These are phyloP conservation scores for Tolypocladium ophioglossoides DNA, from an alignment of 2,329 filamentous ascomycete species.

Conservation along the genomic window DNA sequence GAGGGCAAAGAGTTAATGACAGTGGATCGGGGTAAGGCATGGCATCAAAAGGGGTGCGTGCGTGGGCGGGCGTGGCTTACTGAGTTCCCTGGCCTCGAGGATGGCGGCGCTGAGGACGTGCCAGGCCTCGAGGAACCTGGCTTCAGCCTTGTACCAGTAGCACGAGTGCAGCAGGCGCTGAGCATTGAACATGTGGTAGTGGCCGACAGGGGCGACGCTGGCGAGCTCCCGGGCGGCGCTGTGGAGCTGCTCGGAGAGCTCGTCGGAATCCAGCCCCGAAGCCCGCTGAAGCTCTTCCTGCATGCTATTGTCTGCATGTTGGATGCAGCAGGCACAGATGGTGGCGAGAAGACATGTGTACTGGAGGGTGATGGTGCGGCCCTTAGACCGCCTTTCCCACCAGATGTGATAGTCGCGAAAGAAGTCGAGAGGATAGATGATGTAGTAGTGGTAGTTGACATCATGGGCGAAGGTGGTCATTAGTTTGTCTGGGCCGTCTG, in stretches of 20 bases:
- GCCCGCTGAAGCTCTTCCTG: constrained; percentile 10
- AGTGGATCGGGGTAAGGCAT: not conserved
- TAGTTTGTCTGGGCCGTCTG: constrained; percentile 13
- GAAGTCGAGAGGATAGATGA: constrained; percentile 19
- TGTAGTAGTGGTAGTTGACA: constrained; percentile 22
- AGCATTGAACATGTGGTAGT: constrained; percentile 17
- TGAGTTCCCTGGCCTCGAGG: constrained; percentile 18
- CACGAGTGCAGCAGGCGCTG: constrained; percentile 18
- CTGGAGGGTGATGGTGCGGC: constrained; percentile 13
- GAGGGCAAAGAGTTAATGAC: not conserved
- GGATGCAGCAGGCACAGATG: constrained; percentile 17
- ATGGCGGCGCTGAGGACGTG: constrained; percentile 20
- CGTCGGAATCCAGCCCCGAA: constrained; percentile 8
- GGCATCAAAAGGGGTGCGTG: not conserved
- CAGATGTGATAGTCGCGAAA: constrained; percentile 18
- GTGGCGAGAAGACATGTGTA: constrained; percentile 18
- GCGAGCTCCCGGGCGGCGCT: constrained; percentile 14
- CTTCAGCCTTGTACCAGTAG: constrained; percentile 23
- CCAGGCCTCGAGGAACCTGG: constrained; percentile 19
- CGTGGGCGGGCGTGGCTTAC: constrained; percentile 3
- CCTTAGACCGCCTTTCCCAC: constrained; percentile 14
- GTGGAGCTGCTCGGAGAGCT: constrained; percentile 14
- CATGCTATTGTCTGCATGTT: constrained; percentile 14
- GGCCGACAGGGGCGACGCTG: constrained; percentile 14
- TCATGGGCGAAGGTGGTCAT: constrained; percentile 17